These are phyloP conservation scores for Phytophthora kernoviae DNA, from an alignment of 352 stramenopile species.

Conservation along the genomic window DNA sequence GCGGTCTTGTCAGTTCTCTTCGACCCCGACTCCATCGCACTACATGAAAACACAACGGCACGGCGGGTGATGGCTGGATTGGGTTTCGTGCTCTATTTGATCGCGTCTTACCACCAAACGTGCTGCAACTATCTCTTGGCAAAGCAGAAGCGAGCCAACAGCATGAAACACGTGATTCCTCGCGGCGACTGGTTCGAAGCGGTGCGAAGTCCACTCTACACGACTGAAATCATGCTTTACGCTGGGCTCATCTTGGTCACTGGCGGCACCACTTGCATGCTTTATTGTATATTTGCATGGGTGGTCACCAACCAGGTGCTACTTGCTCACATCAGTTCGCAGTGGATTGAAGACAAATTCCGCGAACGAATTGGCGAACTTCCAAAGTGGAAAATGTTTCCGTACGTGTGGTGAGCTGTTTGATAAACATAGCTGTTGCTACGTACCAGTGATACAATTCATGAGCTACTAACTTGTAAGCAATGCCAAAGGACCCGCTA, in stretches of 20 bases:
- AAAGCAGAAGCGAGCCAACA: slow-evolving; percentile 54
- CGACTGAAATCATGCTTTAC: slow-evolving; percentile 72
- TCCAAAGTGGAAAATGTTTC: slow-evolving; percentile 47
- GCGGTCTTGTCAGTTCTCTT: slow-evolving; percentile 55
- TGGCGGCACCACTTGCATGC: slow-evolving; percentile 39
- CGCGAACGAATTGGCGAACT: slow-evolving; percentile 35
- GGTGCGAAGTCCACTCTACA: slow-evolving; percentile 71
- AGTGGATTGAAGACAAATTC: slow-evolving; percentile 71
- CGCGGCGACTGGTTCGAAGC: slow-evolving; percentile 66
- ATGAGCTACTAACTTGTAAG: too few species aligned
- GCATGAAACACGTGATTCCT: slow-evolving; percentile 58
- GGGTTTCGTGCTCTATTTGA: slow-evolving; percentile 42
- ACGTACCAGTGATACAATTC: background rate
- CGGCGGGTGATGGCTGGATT: slow-evolving; percentile 21
- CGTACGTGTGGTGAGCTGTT: slow-evolving; percentile 38
- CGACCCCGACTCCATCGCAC: slow-evolving; percentile 29
- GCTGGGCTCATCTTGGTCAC: slow-evolving; percentile 48
- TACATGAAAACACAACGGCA: slow-evolving; percentile 22
- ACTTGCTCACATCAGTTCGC: slow-evolving; percentile 52
- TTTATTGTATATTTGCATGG: slow-evolving; percentile 58
- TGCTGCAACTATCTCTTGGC: slow-evolving; percentile 63
- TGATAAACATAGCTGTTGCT: too few species aligned
- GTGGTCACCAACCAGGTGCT: slow-evolving; percentile 70
- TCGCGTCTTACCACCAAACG: slow-evolving; percentile 67
- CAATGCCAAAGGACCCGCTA: background rate